Evolutionary conservation across 176 grass and related monocot genomes (phyloP), one percentile per base, ranked within the genome.

Genomic region (Pontederia crassipes): DNA sequence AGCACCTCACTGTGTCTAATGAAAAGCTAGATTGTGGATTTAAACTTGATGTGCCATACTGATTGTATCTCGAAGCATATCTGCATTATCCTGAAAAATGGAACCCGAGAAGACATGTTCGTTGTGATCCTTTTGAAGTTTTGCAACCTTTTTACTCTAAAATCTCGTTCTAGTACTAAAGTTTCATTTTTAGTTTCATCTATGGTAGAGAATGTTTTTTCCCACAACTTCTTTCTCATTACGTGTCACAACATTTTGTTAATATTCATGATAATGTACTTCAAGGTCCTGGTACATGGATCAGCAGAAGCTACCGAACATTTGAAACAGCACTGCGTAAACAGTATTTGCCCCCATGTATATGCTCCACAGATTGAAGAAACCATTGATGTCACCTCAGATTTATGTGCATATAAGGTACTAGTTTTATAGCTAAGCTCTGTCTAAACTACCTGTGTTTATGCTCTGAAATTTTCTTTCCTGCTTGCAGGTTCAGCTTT

Each of bases 351-450:
- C 76, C 59, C 78, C 49, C 87, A 97, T 78, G 92, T 97, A 58
- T 91, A 88, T 76, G 92, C 92, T 62, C 92, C 92, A 64, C 92
- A 88, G 55, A 82, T 96, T 60, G 92, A 97, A 62, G 92, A 97
- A 87, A 83, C 81, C 27, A 97, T 97, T 69, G 92, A 97, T 85
- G 87, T 91, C 47, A 97, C 92, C 68, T 97, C 92, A 54, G 92
- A 97, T 83, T 82, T 97, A 48, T 97, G 92, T 82, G 92, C 87
- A 48, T 97, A 97, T 50, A 97, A 91, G 84, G 87, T 97, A 78
- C 10, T 76, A n/a, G 46, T 60, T 49, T 82, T 18, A 35, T 77
- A 47, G 13, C 12, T 8, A 1, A 49, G 49, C 13, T 50, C 49
- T 50, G 24, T 28, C 10, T n/a, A n/a, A n/a, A n/a, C 3, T 61